phyloP scores from a whole-genome alignment of 1,284 basidiomycete species.

The Sporisorium scitamineum region DNA sequence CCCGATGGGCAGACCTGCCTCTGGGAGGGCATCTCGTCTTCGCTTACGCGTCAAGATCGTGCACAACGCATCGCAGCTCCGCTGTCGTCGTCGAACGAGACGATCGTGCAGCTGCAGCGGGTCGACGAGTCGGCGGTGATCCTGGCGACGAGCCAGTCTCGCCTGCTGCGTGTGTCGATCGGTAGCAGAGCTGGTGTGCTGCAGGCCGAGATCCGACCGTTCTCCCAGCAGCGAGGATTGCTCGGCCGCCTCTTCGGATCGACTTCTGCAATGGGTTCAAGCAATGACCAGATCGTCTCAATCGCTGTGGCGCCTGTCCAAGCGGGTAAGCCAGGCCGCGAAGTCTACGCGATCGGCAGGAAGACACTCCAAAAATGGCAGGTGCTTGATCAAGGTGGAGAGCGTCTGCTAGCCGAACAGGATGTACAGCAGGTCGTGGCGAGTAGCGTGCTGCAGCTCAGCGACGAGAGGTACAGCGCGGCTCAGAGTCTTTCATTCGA shows the following conservation, averaged over 20 bases:
- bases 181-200: constrained; percentile 50
- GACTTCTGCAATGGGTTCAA: constrained; percentile 33
- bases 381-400: constrained; percentile 55
- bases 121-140: constrained; percentile 43
- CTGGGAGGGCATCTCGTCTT: constrained; percentile 58
- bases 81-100: constrained; percentile 37
- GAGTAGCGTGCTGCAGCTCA: constrained; percentile 45
- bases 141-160: constrained; percentile 54
- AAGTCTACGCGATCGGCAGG: constrained; percentile 58
- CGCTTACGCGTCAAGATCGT: constrained; percentile 39
- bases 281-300: constrained; percentile 42
- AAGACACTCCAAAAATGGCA: constrained; percentile 65
- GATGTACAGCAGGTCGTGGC: constrained; percentile 62
- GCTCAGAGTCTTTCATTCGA: constrained; percentile 43
- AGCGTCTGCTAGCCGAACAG: constrained; percentile 62
- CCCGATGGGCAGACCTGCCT: constrained; percentile 49
- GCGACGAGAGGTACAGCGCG: constrained; percentile 52
- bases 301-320: constrained; percentile 51
- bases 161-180: constrained; percentile 50
- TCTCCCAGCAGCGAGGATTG: constrained; percentile 59
- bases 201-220: constrained; percentile 48
- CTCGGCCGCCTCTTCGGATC: constrained; percentile 62
- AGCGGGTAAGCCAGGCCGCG: constrained; percentile 32
- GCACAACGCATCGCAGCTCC: constrained; percentile 38
- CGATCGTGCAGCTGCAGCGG: constrained; percentile 43